A percentile compares a stretch with the other conserved stretches of the same genome.
phyloP scores from a whole-genome alignment of 2,329 filamentous ascomycete genomes.

The Penicillium hesseltinei region DNA sequence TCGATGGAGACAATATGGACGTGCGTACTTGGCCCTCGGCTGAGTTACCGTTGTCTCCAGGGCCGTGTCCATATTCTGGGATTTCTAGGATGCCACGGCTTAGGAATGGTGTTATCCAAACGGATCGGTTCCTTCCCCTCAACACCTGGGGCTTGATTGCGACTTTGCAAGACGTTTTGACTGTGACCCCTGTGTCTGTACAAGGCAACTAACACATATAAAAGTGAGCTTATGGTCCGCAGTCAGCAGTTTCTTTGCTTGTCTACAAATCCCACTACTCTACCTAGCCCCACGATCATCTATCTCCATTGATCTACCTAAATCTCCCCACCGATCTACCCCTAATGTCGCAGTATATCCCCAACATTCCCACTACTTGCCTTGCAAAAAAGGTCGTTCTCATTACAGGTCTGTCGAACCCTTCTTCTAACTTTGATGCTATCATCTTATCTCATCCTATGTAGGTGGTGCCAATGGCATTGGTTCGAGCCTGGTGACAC shows the following conservation, averaged over 20 bases:
- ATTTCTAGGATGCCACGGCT: neutral
- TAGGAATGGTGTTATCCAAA: neutral
- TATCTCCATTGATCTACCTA: neutral
- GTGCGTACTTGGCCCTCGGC: neutral
- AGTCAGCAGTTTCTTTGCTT: neutral
- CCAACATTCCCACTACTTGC: conserved; percentile 16
- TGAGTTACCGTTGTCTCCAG: neutral
- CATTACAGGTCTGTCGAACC: conserved; percentile 18
- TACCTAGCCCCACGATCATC: neutral
- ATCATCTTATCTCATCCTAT: neutral
- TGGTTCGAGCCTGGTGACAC: conserved; percentile 42
- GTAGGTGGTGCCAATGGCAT: conserved; percentile 48
- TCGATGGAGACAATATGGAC: neutral
- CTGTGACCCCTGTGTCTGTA: neutral
- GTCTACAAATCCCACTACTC: neutral
- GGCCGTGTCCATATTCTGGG: neutral
- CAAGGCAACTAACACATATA: neutral
- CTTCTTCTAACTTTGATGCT: neutral
- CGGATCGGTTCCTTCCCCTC: neutral
- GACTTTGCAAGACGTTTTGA: neutral
- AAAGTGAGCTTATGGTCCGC: neutral
- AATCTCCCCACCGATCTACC: conserved; percentile 2
- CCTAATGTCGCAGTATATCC: conserved; percentile 22
- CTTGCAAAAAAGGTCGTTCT: conserved; percentile 22
- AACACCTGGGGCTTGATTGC: neutral